Evolutionary conservation across 164 flowering plant genomes (phyloP).

Genomic region (Annona squamosa): DNA sequence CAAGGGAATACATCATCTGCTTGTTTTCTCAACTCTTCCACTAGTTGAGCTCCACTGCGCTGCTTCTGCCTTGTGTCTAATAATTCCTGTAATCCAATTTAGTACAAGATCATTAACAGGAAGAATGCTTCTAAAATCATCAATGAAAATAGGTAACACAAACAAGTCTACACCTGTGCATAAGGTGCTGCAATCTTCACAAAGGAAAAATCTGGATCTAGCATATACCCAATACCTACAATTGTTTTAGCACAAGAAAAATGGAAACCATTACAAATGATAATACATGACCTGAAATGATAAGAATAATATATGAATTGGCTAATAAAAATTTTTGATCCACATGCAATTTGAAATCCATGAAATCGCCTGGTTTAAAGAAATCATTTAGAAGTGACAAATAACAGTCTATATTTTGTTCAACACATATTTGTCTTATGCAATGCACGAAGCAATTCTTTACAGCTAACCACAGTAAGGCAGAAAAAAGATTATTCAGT

Average conservation of each 20-base stretch:
- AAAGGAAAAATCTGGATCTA: constrained; percentile 85
- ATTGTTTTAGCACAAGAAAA: not conserved
- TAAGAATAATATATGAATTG: too few relatives aligned
- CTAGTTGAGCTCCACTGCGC: constrained; percentile 56
- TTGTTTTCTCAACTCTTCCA: constrained; percentile 66
- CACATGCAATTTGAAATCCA: not conserved
- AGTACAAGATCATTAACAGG: not conserved
- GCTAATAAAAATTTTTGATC: not conserved
- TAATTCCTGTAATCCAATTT: constrained; percentile 51
- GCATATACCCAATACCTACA: constrained; percentile 73
- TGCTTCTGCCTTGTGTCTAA: constrained; percentile 53
- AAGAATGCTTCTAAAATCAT: not conserved
- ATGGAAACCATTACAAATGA: too few relatives aligned
- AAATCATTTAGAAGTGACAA: not conserved
- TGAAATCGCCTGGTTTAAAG: not conserved
- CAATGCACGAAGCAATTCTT: not conserved
- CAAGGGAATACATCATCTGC: constrained; percentile 64
- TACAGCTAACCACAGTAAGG: not conserved
- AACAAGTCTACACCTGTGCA: constrained; percentile 53
- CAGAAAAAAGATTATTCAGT: not conserved
- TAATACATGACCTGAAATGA: not conserved
- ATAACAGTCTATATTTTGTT: not conserved
- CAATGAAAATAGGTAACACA: not conserved
- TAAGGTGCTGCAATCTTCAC: constrained; percentile 89
- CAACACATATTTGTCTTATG: not conserved